Evolutionary conservation across 495 filamentous ascomycete species (phyloP).

Genomic region (Echria macrotheca): DNA sequence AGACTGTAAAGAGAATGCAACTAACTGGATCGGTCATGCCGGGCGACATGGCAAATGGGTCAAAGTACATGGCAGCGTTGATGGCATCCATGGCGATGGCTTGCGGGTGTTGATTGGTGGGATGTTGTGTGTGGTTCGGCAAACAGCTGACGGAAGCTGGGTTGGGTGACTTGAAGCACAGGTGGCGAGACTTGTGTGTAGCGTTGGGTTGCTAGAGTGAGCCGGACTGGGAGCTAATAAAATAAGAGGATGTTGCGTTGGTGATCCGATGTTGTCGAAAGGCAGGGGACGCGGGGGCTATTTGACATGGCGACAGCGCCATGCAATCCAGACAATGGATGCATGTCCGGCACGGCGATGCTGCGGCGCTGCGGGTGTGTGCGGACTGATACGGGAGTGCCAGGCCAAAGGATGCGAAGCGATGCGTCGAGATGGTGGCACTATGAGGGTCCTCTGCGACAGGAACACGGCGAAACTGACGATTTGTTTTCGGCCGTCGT

Average conservation of each 20-base stretch:
- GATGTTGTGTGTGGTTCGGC: background rate
- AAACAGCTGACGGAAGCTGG: background rate
- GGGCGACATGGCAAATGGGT: constrained; percentile 21
- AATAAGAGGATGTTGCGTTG: constrained; percentile 1
- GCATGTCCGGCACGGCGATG: constrained; percentile 7
- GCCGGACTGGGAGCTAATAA: background rate
- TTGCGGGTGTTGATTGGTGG: background rate
- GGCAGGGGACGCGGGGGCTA: constrained; percentile 7
- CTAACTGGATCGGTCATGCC: constrained; percentile 22
- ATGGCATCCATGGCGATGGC: constrained; percentile 3
- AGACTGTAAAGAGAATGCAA: constrained; percentile 4
- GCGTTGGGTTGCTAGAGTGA: background rate
- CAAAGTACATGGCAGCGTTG: constrained; percentile 15
- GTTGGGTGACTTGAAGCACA: background rate
- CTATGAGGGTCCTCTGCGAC: constrained; percentile 4
- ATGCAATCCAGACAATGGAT: background rate
- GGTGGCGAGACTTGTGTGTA: background rate
- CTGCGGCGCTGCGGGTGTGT: background rate
- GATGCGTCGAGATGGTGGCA: constrained; percentile 13
- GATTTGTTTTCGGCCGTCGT: constrained; percentile 21
- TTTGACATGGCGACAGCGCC: constrained; percentile 12
- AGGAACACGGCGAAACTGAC: constrained; percentile 15
- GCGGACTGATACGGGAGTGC: background rate
- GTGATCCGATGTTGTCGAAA: constrained; percentile 2
- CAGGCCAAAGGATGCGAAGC: constrained; percentile 4